Base-by-base conservation (phyloP, 441 rosid species). In the Pelargonium cotyledonis region DNA sequence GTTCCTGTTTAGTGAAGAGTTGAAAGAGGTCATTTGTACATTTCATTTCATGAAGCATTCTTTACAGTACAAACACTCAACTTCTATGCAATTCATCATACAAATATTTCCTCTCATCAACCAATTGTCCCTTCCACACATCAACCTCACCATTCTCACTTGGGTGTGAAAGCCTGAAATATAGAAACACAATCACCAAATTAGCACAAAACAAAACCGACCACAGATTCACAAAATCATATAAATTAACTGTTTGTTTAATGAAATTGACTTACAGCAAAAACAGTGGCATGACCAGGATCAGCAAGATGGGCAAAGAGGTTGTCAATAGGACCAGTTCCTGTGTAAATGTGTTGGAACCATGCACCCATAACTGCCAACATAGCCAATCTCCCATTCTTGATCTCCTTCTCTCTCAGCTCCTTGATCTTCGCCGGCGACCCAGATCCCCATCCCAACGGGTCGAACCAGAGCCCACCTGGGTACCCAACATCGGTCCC, bases 331-430 rank as follows among this genome's bases (percentile, higher is more conserved):
- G 98, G 98, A 55, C 98, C 98, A 21, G 95, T 86, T 9, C 97
- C 97, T 0, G 97, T 94, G 88, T 94, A 94, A 57, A 94, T 86
- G 73, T 94, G 98, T 78, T 94, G 97, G 86, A 94, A 94, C 98
- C 98, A 94, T 5, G 97, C 98, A 47, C 98, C 98, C 85, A 94
- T 87, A 70, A 94, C 98, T 40, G 98, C 96, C 88, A 94, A 81
- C 96, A 94, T 94, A 51, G 97, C 97, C 80, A 91, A 74, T 72
- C 98, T 85, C 1, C 96, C 98, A 62, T 91, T 93, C 84, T 93
- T 91, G 65, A 94, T 89, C 89, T 94, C 98, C 70, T 94, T 94
- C 0, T 96, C 89, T 77, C 97, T 89, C 78, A 94, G 64, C 69
- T 94, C 98, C 86, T 84, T 88, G 53, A 91, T 0, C 80, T 94